phyloP scores from a whole-genome alignment of 2,329 filamentous ascomycete genomes.

The Onygena corvina region DNA sequence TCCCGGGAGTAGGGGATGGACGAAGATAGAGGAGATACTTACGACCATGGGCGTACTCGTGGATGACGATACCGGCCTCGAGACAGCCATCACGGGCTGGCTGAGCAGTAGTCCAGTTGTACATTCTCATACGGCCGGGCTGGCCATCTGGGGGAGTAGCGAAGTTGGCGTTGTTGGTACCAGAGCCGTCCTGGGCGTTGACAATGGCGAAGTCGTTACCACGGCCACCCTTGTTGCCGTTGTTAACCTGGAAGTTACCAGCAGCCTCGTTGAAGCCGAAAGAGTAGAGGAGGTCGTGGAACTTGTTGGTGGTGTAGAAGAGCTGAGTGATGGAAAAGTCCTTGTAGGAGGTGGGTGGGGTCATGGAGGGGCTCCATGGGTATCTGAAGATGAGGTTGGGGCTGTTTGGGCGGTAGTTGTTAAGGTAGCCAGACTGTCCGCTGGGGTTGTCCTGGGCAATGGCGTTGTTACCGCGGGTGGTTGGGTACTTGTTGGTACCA shows the following conservation, averaged over 20 bases:
- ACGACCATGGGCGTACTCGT: constrained; percentile 15
- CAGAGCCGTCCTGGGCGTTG: constrained; percentile 14
- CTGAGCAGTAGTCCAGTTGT: constrained; percentile 11
- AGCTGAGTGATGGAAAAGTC: constrained; percentile 13
- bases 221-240: constrained; percentile 11
- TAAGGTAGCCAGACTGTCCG: constrained; percentile 10
- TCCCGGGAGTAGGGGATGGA: not conserved
- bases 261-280: constrained; percentile 13
- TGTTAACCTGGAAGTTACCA: constrained; percentile 13
- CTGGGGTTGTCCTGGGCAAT: constrained; percentile 14
- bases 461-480: constrained; percentile 14
- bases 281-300: constrained; percentile 11
- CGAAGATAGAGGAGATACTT: not conserved
- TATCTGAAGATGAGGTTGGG: constrained; percentile 11
- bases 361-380: constrained; percentile 8
- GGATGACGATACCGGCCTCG: constrained; percentile 15
- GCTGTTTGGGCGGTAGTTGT: constrained; percentile 15
- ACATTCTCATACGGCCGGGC: constrained; percentile 15
- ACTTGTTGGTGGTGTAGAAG: constrained; percentile 13
- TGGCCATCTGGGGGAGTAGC: constrained; percentile 14
- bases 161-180: constrained; percentile 14
- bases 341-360: constrained; percentile 10
- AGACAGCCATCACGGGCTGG: constrained; percentile 13
- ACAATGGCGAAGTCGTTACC: constrained; percentile 13
- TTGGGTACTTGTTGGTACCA: constrained; percentile 9